Conservation (phyloP, 2,329 filamentous ascomycete species). For the Coniochaeta sp. region DNA sequence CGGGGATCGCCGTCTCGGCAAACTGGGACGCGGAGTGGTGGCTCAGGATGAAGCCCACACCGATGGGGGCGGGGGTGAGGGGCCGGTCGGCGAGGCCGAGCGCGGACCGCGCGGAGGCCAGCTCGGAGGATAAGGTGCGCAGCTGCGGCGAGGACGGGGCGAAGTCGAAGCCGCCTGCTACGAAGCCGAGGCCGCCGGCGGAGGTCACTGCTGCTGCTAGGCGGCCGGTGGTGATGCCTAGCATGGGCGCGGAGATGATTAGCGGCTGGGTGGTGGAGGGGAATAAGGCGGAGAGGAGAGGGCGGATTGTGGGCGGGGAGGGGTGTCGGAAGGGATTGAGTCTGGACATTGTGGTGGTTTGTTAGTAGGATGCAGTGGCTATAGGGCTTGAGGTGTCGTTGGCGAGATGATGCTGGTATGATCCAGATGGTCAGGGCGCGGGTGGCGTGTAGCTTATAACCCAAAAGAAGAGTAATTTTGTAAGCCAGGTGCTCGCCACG, state of each 20-base stretch:
- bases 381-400: background rate
- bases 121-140: constrained; percentile 22
- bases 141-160: constrained; percentile 20
- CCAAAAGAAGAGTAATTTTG: too few species aligned
- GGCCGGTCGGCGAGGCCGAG: constrained; percentile 17
- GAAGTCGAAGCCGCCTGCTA: constrained; percentile 25
- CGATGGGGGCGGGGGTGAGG: constrained; percentile 36
- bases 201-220: constrained; percentile 31
- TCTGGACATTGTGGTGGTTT: background rate
- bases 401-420: background rate
- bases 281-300: constrained; percentile 20
- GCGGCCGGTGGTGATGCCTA: constrained; percentile 25
- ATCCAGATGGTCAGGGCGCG: too few species aligned
- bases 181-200: constrained; percentile 31
- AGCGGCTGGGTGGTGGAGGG: constrained; percentile 28
- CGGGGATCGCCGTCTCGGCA: constrained; percentile 33
- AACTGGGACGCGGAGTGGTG: constrained; percentile 31
- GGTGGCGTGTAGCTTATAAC: too few species aligned
- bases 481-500: too few species aligned
- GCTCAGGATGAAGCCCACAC: constrained; percentile 57
- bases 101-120: constrained; percentile 16
- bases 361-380: background rate
- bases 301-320: background rate
- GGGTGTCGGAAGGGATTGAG: constrained; percentile 2
- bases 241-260: constrained; percentile 34